Base-by-base conservation (phyloP, 441 rosid species). In the Eutrema salsugineum region DNA sequence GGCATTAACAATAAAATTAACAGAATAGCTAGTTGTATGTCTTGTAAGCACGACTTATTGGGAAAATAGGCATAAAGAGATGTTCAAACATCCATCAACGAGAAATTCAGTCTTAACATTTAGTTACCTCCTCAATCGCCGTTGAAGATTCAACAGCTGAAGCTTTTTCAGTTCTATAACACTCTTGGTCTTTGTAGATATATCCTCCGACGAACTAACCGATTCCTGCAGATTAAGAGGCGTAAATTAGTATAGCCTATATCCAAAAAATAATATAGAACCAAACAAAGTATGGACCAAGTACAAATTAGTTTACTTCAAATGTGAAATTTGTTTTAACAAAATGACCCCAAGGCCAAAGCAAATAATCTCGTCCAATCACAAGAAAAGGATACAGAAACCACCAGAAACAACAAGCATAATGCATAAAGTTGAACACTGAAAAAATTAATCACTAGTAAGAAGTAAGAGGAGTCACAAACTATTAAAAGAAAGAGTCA, bases 151-250 rank as follows among this genome's bases (percentile, higher is more conserved):
- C 72, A 91, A 76, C 50, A 93, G 78, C 81, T 93, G 97, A 68
- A 93, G 96, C 81, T 91, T 93, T 81, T 93, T 93, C 84, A 93
- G 75, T 82, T 89, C 98, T 60, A 93, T 93, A 67, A 93, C 97
- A 73, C 94, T 91, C 81, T 84, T 93, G 75, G 98, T 93, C 80
- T 86, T 93, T 68, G 94, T 85, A 70, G 94, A 89, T 71, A 91
- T 83, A 83, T 91, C 94, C 80, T 91, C 96, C 39, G 97, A 91
- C 27, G 84, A 87, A 79, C 87, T 91, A 72, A 89, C 98, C 76
- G 83, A 82, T 80, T 81, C 90, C 98, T 93, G 84, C 78, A 66
- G 12, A 43, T 43, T 19, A 44, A 44, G 44, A 42, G 16, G 30
- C 16, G 4, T 11, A 68, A 22, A 6, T 32, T 42, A 43, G 53